phyloP scores from a whole-genome alignment of 73 alveolate genomes.

The Paramecium sexaurelia region DNA sequence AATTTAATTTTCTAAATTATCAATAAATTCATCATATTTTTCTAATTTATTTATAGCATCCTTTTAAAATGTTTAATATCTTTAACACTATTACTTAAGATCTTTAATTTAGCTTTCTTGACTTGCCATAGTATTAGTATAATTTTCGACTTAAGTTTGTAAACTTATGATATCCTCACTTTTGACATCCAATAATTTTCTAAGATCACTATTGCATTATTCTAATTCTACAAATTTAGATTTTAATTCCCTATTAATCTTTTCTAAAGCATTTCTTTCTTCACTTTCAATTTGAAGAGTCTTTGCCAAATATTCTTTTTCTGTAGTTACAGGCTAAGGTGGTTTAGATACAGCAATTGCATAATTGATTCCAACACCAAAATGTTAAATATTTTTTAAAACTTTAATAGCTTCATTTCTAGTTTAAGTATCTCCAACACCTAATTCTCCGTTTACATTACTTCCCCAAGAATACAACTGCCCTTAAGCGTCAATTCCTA shows the following conservation, averaged over 20 bases:
- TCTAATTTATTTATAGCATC: slow-evolving; percentile 24
- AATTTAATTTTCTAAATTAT: background rate
- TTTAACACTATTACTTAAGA: background rate
- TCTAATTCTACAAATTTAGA: background rate
- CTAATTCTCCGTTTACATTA: slow-evolving; percentile 57
- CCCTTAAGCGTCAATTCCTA: background rate
- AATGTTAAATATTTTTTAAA: background rate
- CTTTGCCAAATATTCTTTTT: slow-evolving; percentile 38
- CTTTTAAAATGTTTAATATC: slow-evolving; percentile 22
- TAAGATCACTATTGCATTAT: background rate
- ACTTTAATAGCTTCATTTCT: slow-evolving; percentile 19
- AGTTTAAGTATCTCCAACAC: slow-evolving; percentile 33
- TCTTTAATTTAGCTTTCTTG: slow-evolving; percentile 9
- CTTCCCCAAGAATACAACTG: slow-evolving; percentile 43
- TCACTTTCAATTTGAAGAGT: slow-evolving; percentile 39
- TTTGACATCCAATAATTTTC: background rate
- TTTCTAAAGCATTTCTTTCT: slow-evolving; percentile 50
- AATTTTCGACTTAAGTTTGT: background rate
- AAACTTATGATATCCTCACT: background rate
- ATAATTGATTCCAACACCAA: slow-evolving; percentile 10
- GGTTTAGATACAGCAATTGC: slow-evolving; percentile 2
- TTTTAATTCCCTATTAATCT: slow-evolving; percentile 24
- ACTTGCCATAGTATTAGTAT: background rate
- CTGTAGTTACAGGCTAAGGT: slow-evolving; percentile 38
- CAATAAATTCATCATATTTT: slow-evolving; percentile 16